phyloP scores from a whole-genome alignment of 2,329 filamentous ascomycete genomes.

The Colletotrichum liaoningense region DNA sequence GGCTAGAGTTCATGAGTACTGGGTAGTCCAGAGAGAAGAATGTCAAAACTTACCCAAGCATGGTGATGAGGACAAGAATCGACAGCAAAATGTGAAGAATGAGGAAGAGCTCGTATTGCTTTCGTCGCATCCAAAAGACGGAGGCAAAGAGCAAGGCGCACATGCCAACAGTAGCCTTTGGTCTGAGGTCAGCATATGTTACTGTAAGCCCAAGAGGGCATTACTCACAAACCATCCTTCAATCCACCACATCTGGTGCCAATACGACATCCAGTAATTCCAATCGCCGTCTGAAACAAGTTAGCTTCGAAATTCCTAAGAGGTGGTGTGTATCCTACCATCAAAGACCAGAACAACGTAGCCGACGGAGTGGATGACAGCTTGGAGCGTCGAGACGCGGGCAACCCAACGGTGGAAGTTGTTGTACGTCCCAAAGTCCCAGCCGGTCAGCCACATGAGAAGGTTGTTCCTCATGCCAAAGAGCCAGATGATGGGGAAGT shows the following conservation, averaged over 20 bases:
- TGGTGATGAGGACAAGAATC: slow-evolving; percentile 58
- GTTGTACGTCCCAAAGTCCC: slow-evolving; percentile 75
- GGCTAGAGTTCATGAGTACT: slow-evolving; percentile 42
- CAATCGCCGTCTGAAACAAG: slow-evolving; percentile 49
- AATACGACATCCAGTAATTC: slow-evolving; percentile 50
- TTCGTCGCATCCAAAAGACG: slow-evolving; percentile 61
- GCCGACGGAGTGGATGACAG: slow-evolving; percentile 70
- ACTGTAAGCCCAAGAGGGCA: background rate
- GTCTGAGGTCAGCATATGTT: background rate
- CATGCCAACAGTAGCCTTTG: slow-evolving; percentile 57
- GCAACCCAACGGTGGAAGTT: slow-evolving; percentile 77
- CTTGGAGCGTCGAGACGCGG: slow-evolving; percentile 70
- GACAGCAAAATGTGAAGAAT: slow-evolving; percentile 64
- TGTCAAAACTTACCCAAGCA: slow-evolving; percentile 61
- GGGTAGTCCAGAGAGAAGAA: background rate
- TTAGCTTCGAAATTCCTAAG: background rate
- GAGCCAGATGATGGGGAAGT: slow-evolving; percentile 73
- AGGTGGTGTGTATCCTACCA: slow-evolving; percentile 40
- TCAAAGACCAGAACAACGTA: slow-evolving; percentile 62
- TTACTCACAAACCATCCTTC: slow-evolving; percentile 57
- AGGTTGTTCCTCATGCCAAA: slow-evolving; percentile 76
- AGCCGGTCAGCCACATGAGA: slow-evolving; percentile 74
- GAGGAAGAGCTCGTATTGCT: slow-evolving; percentile 64
- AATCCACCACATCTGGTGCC: slow-evolving; percentile 60
- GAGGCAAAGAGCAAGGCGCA: slow-evolving; percentile 59